phyloP scores from a whole-genome alignment of 1,284 basidiomycete genomes.

The Gomphus sp. region DNA sequence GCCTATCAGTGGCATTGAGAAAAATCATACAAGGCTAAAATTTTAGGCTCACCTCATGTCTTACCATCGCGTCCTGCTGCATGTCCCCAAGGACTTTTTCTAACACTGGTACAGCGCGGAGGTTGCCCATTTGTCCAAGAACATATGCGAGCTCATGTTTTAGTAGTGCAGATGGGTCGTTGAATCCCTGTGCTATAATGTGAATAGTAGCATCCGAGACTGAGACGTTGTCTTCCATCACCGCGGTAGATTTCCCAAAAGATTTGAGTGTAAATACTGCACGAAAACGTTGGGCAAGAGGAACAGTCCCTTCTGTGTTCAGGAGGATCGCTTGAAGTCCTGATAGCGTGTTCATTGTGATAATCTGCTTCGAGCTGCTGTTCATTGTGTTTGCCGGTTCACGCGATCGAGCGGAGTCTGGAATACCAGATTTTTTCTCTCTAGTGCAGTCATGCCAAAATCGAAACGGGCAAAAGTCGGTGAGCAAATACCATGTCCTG shows the following conservation, averaged over 20 bases:
- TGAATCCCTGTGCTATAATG: conserved; percentile 51
- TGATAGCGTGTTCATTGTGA: conserved; percentile 28
- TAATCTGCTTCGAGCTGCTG: conserved; percentile 17
- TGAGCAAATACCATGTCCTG: conserved; percentile 25
- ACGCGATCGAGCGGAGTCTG: conserved; percentile 12
- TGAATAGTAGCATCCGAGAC: not conserved
- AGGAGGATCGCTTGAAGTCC: conserved; percentile 64
- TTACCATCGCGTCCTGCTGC: conserved; percentile 90
- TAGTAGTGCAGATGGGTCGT: conserved; percentile 82
- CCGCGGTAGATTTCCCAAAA: conserved; percentile 29
- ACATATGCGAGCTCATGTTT: conserved; percentile 99
- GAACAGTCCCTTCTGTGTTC: conserved; percentile 63
- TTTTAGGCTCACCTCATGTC: conserved; percentile 71
- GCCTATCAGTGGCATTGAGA: conserved; percentile 44
- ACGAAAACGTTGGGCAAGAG: conserved; percentile 86
- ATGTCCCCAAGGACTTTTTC: conserved; percentile 65
- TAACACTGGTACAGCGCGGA: conserved; percentile 71
- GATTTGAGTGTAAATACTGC: conserved; percentile 92
- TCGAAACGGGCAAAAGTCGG: conserved; percentile 84
- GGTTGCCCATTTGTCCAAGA: conserved; percentile 82
- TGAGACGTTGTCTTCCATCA: not conserved
- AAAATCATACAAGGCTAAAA: not conserved
- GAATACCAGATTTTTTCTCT: conserved; percentile 1
- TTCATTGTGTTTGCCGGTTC: conserved; percentile 15
- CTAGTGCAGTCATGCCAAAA: conserved; percentile 58